Evolutionary conservation across 1,139 yeast genomes (phyloP), one percentile per base, ranked within the genome.

Genomic region (Saccharomycopsis hybrid): DNA sequence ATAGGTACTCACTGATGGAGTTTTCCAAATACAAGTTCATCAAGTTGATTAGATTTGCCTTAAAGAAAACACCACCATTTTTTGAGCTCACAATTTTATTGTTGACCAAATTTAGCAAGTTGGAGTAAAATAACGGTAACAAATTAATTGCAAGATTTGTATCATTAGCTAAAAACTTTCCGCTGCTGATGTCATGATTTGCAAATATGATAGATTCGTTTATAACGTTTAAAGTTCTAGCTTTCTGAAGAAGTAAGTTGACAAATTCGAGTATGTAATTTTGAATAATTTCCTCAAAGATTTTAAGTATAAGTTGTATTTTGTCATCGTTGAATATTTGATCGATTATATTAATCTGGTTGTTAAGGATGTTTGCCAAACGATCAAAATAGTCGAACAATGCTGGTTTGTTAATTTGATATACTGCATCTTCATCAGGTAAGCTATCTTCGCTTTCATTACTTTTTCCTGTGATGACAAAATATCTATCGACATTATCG

Each of bases 21-120:
- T 72, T 68, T 53, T 71, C 80, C 56, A 68, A 76, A 57, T 72
- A 69, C 65, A 76, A 72, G 55, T 78, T 78, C 39, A 78, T 64
- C 9, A 76, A 62, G 41, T 61, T 60, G 36, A 62, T 60, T 18
- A 62, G 57, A 3, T 63, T 59, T n/a, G 55, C 52, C 46, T 70
- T 71, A 39, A 64, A 57, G 49, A 65, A 69, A 1, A 58, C 56
- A 3, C 64, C 58, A 59, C 59, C 60, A 62, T 69, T 53, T 61
- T 64, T 3, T 64, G 71, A 47, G 67, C 67, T 54, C 49, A 59
- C 43, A 41, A 68, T 58, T 39, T 67, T 65, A 11, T 57, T 58
- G 43, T 68, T 66, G 40, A 70, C 57, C 56, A 57, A 59, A 53
- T 59, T 48, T 25, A 54, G 54, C 43, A 60, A 44, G 56, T 53